These are phyloP conservation scores for Durio zibethinus DNA, from an alignment of 345 rosid genomes.

Conservation along the genomic window DNA sequence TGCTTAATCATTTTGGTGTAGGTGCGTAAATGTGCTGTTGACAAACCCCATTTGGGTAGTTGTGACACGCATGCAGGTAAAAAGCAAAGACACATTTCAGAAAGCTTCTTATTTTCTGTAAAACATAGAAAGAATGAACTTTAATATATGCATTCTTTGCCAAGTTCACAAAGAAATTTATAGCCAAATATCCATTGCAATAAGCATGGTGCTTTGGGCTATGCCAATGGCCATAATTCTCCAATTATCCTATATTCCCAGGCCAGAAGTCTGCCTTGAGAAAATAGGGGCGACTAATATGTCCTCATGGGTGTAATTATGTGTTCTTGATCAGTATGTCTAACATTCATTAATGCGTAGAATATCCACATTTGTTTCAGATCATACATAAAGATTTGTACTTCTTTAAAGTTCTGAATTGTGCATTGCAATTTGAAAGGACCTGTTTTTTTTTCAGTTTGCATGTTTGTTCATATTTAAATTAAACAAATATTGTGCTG, in stretches of 20 bases:
- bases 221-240: background rate
- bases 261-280: background rate
- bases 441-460: background rate
- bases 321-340: background rate
- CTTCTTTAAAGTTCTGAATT: background rate
- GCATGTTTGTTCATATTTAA: constrained; percentile 5
- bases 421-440: background rate
- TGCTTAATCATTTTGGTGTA: constrained; percentile 31
- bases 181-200: background rate
- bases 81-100: constrained; percentile 1
- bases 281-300: background rate
- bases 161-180: background rate
- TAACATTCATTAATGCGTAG: background rate
- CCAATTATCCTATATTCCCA: background rate
- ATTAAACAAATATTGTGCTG: constrained; percentile 26
- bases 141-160: background rate
- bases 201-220: background rate
- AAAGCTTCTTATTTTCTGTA: constrained; percentile 4
- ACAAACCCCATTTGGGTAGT: constrained; percentile 98
- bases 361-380: background rate
- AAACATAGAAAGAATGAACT: background rate
- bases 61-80: constrained; percentile 98
- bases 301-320: background rate
- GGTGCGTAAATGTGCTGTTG: constrained; percentile 85
- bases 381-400: background rate